Base-by-base conservation (phyloP, 768 basidiomycete genomes). In the Boletus vermiculosoides region DNA sequence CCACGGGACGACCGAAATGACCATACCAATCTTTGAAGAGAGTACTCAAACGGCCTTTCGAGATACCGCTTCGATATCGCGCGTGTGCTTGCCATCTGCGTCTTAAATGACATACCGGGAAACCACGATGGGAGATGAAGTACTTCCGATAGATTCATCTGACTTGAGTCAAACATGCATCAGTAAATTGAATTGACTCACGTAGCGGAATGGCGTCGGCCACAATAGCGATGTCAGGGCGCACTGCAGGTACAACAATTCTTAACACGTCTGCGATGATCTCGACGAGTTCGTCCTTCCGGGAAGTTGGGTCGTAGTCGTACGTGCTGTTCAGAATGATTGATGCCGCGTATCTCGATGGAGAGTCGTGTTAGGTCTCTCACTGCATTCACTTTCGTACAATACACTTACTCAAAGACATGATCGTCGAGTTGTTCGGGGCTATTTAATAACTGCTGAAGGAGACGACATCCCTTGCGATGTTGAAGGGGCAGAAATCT, bases 331-430 rank as follows among this genome's bases (percentile, higher is more conserved):
- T 58, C 25, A 62, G 30, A 16, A 58, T 58, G 11, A 45, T 11
- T 0, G 50, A 46, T 0, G 52, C 33, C 0, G 61, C 58, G 46
- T 52, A 63, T 11, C 62, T 55, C 1, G 5, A 45, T 5, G 31
- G 16, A 16, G 12, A 28, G 8, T 25, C 28, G 2, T 23, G 7
- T 34, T 12, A 4, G 20, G 12, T 15, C n/a, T 23, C 9, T 16
- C 18, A 40, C 2, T 8, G 8, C 20, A 53, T 37, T 8, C 22
- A 28, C 8, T 16, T 9, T 11, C 15, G 7, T 7, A 25, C 4
- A 12, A 41, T 20, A 18, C 16, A 57, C 56, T 31, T 18, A 63
- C 62, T 48, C 54, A n/a, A 57, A 55, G 0, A 61, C 18, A 40
- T 61, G 53, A 5, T 50, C 47, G 3, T 45, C 15, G 0, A 57